Evolutionary conservation across 2,329 filamentous ascomycete genomes (phyloP).

Genomic region (Arthrobotrys entomopaga): DNA sequence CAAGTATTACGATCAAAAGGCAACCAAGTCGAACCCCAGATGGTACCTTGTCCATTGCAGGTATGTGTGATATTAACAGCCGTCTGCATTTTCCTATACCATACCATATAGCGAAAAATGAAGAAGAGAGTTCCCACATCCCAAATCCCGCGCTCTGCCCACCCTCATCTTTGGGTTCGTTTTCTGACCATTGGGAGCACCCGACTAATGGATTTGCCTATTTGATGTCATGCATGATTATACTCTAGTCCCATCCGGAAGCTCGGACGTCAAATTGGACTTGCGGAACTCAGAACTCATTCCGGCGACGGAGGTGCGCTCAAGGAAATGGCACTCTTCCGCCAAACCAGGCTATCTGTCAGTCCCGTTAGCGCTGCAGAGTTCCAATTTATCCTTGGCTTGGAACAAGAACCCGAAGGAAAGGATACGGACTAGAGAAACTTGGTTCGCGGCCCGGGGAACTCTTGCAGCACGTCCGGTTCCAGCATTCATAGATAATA

Average conservation of each 20-base stretch:
- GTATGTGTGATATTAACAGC: conserved; percentile 36
- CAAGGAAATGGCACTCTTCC: conserved; percentile 50
- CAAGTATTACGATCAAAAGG: conserved; percentile 85
- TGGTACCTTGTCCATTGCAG: conserved; percentile 82
- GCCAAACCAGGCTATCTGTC: conserved; percentile 53
- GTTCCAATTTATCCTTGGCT: conserved; percentile 54
- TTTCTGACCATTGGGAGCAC: conserved; percentile 10
- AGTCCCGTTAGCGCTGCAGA: conserved; percentile 53
- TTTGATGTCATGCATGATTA: conserved; percentile 52
- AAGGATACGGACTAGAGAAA: conserved; percentile 47
- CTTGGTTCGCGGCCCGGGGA: conserved; percentile 35
- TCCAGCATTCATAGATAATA: conserved; percentile 6
- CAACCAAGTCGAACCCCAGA: conserved; percentile 74
- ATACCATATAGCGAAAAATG: neutral
- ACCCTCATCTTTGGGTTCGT: conserved; percentile 22
- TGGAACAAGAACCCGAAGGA: conserved; percentile 54
- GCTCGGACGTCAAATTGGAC: conserved; percentile 51
- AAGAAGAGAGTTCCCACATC: conserved; percentile 14
- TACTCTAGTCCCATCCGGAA: conserved; percentile 51
- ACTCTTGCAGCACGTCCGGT: conserved; percentile 20
- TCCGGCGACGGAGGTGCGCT: conserved; percentile 47
- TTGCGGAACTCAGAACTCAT: conserved; percentile 53
- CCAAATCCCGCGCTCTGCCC: conserved; percentile 32
- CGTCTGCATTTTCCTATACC: conserved; percentile 9
- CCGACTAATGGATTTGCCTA: conserved; percentile 32